Evolutionary conservation across 768 basidiomycete species (phyloP), one percentile per base, ranked within the genome.

Genomic region (Gymnopilus junonius): DNA sequence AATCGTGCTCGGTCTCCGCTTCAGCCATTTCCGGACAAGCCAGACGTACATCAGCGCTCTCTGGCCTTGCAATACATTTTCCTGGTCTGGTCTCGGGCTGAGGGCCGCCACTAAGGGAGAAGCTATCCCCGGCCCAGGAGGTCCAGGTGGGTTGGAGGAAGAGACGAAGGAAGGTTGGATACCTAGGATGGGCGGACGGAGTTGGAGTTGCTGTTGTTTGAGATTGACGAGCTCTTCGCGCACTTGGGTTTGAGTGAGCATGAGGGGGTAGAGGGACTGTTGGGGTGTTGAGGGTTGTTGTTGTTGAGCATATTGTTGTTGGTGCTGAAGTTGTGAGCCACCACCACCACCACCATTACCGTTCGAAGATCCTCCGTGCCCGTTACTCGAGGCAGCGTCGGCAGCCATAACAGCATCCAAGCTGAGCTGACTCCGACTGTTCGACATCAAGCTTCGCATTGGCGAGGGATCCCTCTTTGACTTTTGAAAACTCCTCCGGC

Each of bases 1-100:
- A 17, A 83, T 71, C 20, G 73, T 73, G 61, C 71, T 69, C 1
- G 71, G 74, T 1, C 72, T 72, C 25, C 82, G 83, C 72, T 94
- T 94, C 66, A 89, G 72, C 93, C 93, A 95, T 65, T 78, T 82
- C 53, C 88, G 80, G 27, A 93, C 86, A 20, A 90, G 80, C 93
- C 93, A 95, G 5, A 90, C 85, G 62, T 95, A 93, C 75, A 85
- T 79, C 61, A 82, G 71, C 39, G 82, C 81, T n/a, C 81, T 70
- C 61, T 70, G 71, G 1, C 70, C 70, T 17, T 65, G 64, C 0
- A 73, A 59, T 25, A 68, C n/a, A 2, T 62, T 67, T 20, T 71
- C 71, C 8, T 60, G 69, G 43, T 69, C 32, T 25, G 61, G 51
- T 7, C 66, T 63, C 37, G 69, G 70, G 42, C 69, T 69, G 31